Evolutionary conservation across 2,329 filamentous ascomycete species (phyloP).

Genomic region (Pseudocercospora ulei): DNA sequence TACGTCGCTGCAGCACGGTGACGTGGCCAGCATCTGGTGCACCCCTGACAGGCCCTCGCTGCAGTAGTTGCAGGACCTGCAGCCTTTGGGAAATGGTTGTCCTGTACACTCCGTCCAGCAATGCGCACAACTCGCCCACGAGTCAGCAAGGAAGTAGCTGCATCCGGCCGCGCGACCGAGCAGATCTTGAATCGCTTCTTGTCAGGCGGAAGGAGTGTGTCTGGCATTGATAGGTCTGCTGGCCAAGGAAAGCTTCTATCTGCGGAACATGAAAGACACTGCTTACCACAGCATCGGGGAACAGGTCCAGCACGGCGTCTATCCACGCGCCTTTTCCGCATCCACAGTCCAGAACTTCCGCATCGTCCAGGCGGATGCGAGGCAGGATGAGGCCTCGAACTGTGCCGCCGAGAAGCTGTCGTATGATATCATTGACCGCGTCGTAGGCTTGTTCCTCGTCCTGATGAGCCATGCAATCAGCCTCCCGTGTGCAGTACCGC

Average conservation of each 20-base stretch:
- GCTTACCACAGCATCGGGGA: slow-evolving; percentile 13
- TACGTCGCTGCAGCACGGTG: no score
- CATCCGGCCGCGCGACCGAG: no score
- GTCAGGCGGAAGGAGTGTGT: no score
- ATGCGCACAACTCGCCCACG: no score
- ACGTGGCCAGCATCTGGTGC: no score
- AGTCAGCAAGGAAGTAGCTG: no score
- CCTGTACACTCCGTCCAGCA: no score
- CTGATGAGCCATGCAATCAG: slow-evolving; percentile 17
- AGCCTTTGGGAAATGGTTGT: no score
- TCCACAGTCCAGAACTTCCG: slow-evolving; percentile 33
- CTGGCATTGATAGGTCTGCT: no score
- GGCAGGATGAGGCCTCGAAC: slow-evolving; percentile 12
- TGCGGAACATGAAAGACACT: not conserved
- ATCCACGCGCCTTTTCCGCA: slow-evolving; percentile 32
- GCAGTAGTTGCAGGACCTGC: no score
- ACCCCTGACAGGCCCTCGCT: no score
- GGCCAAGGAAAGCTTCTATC: no score
- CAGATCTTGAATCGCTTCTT: not conserved
- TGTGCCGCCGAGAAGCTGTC: slow-evolving; percentile 21
- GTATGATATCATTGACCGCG: slow-evolving; percentile 28
- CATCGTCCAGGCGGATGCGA: slow-evolving; percentile 19
- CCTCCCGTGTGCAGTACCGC: not conserved
- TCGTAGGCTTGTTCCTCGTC: slow-evolving; percentile 29
- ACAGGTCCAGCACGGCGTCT: slow-evolving; percentile 32